phyloP scores from a whole-genome alignment of 805 yeast species.

The Komagataella pastoris region DNA sequence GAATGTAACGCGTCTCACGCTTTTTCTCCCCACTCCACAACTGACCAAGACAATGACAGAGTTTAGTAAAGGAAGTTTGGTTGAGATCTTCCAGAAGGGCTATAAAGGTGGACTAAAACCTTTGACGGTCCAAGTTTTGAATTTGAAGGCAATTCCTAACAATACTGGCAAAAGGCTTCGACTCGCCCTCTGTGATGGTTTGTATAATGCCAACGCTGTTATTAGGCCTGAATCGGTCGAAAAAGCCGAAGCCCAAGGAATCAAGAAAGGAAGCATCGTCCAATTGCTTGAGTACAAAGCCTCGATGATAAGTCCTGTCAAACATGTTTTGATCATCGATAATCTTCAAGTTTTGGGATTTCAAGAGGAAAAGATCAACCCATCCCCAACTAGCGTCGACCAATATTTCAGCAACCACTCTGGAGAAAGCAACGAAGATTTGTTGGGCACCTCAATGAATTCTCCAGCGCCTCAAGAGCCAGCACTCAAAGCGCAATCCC shows the following conservation, averaged over 20 bases:
- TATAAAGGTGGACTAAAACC: constrained; percentile 5
- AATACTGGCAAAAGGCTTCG: constrained; percentile 28
- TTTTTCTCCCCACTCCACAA: background rate
- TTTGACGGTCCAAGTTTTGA: constrained; percentile 21
- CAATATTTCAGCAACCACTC: constrained; percentile 48
- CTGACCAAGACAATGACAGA: background rate
- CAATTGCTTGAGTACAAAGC: constrained; percentile 25
- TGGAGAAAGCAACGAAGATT: constrained; percentile 26
- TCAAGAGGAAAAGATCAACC: constrained; percentile 24
- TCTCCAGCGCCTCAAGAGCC: constrained; percentile 3
- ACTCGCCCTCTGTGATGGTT: constrained; percentile 39
- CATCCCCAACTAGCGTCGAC: constrained; percentile 32
- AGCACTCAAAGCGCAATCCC: background rate
- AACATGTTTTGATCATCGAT: constrained; percentile 33
- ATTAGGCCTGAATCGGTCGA: constrained; percentile 33
- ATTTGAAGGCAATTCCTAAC: constrained; percentile 22
- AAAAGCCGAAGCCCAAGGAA: constrained; percentile 28
- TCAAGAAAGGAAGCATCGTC: constrained; percentile 30
- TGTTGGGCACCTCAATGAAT: constrained; percentile 4
- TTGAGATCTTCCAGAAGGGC: constrained; percentile 9
- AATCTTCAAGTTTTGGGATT: constrained; percentile 28
- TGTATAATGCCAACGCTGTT: constrained; percentile 34
- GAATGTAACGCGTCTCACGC: background rate
- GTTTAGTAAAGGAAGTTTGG: constrained; percentile 1
- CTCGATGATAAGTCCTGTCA: constrained; percentile 29